Percentiles rank a stretch among this genome's conserved stretches.
Evolutionary conservation across 148 eudicot species (phyloP).

Genomic region (Vaccinium darrowii): DNA sequence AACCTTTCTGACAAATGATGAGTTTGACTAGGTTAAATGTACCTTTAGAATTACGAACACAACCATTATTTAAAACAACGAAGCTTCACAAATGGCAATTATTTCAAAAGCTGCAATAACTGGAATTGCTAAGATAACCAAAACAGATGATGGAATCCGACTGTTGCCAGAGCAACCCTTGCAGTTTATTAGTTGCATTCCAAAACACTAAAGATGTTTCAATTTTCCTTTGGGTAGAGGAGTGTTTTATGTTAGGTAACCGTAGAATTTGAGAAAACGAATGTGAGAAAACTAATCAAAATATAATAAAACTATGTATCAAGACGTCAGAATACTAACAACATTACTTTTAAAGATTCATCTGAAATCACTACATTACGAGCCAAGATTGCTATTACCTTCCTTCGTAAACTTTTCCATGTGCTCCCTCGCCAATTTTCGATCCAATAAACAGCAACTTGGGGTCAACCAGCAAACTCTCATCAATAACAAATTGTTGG

Average conservation of each 20-base stretch:
- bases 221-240: neutral
- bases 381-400: conserved; percentile 37
- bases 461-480: conserved; percentile 71
- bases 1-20: neutral
- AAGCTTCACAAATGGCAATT: neutral
- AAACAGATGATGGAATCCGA: neutral
- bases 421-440: conserved; percentile 88
- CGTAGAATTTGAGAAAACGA: neutral
- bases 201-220: neutral
- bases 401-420: conserved; percentile 84
- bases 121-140: neutral
- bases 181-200: neutral
- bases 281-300: neutral
- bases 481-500: conserved; percentile 56
- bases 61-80: too few relatives aligned
- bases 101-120: neutral
- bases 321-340: neutral
- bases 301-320: neutral
- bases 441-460: conserved; percentile 68
- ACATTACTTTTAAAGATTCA: conserved; percentile 1
- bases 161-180: neutral
- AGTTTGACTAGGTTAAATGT: neutral
- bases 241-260: neutral
- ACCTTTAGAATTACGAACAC: neutral
- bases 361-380: neutral